A percentile compares a stretch with the other conserved stretches of the same genome.
Evolutionary conservation across 345 rosid species (phyloP).

Genomic region (Citrus medica): DNA sequence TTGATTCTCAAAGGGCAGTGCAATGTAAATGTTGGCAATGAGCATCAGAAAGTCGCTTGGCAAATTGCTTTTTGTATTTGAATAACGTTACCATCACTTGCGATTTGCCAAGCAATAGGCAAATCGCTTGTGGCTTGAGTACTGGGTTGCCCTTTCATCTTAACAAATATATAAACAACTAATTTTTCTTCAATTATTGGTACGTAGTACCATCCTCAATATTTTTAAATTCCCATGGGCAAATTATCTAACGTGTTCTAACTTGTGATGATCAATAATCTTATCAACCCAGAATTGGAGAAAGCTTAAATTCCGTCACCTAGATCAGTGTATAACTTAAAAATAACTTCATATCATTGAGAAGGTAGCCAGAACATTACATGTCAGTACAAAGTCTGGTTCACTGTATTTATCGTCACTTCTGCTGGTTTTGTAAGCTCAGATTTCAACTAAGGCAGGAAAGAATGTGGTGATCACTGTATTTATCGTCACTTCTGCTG

Average conservation of each 20-base stretch:
- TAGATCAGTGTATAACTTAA: background rate
- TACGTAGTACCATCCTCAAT: background rate
- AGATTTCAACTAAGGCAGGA: slow-evolving; percentile 27
- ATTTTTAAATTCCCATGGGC: background rate
- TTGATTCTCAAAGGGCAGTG: no score
- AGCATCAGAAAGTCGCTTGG: no score
- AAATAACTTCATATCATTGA: background rate
- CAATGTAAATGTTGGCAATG: no score
- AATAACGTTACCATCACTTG: no score
- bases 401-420: background rate
- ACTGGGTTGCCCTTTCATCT: background rate
- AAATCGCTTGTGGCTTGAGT: background rate
- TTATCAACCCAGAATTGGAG: no score
- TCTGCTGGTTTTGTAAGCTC: background rate
- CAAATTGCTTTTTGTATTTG: no score
- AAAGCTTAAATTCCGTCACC: background rate
- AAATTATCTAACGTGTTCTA: no score
- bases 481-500: background rate
- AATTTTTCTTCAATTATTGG: background rate
- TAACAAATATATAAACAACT: background rate
- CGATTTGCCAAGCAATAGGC: no score
- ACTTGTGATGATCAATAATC: no score
- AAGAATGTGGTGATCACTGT: slow-evolving; percentile 33
- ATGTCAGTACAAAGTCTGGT: background rate
- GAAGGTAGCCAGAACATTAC: background rate